Conservation (phyloP, 192 early-diverging fungal species). For the Podila epicladia region DNA sequence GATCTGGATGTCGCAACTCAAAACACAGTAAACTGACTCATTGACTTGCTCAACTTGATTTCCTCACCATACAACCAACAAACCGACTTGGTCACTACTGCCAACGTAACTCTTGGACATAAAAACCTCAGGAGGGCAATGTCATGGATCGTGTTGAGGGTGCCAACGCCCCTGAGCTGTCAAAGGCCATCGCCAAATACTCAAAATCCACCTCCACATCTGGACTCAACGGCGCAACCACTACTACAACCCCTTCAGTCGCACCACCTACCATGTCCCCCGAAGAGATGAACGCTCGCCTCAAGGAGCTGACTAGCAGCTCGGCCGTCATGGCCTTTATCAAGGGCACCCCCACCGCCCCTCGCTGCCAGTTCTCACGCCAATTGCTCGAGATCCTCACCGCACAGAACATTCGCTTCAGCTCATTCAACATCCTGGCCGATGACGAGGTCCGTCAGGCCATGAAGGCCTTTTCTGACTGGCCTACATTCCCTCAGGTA, state of each 20-base stretch:
- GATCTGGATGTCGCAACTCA: neutral
- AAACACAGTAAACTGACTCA: too few relatives aligned
- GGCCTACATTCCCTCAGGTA: constrained; percentile 96
- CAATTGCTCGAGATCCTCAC: constrained; percentile 83
- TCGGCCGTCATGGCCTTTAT: constrained; percentile 94
- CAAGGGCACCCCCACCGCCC: constrained; percentile 73
- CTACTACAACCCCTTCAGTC: constrained; percentile 36
- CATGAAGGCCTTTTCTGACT: constrained; percentile 81
- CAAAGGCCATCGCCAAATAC: constrained; percentile 75
- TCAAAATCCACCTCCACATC: constrained; percentile 24
- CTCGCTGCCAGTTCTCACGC: constrained; percentile 93
- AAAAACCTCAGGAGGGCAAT: constrained; percentile 61
- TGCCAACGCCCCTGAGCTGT: constrained; percentile 85
- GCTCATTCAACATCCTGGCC: constrained; percentile 90
- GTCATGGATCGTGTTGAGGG: constrained; percentile 86
- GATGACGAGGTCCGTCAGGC: constrained; percentile 93
- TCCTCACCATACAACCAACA: too few relatives aligned
- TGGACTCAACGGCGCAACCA: constrained; percentile 19
- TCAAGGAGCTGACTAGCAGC: constrained; percentile 74
- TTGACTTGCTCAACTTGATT: too few relatives aligned
- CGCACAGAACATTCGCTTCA: constrained; percentile 81
- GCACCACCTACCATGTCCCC: constrained; percentile 36
- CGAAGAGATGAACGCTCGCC: constrained; percentile 71
- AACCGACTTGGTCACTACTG: too few relatives aligned
- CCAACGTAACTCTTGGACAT: neutral